phyloP scores from a whole-genome alignment of 2,329 filamentous ascomycete species.

The Fusarium coicis region DNA sequence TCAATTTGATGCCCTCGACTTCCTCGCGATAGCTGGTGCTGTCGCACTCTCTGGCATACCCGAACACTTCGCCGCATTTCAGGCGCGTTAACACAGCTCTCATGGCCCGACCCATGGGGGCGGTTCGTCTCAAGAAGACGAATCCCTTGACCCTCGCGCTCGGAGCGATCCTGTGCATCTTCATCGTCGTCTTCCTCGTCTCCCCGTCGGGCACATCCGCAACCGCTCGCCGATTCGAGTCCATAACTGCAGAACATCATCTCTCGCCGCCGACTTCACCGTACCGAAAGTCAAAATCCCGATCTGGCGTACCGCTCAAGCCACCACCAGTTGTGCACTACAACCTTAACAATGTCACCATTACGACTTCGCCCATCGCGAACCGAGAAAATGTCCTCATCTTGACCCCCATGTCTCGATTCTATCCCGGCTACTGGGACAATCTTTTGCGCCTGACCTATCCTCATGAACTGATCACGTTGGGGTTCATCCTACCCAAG shows the following conservation, averaged over 20 bases:
- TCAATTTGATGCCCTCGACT: conserved; percentile 39
- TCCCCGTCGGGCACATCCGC: conserved; percentile 64
- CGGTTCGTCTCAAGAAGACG: conserved; percentile 80
- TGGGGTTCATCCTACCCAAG: conserved; percentile 96
- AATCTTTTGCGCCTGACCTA: conserved; percentile 87
- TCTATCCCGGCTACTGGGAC: conserved; percentile 96
- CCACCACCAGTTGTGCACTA: conserved; percentile 92
- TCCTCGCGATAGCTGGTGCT: conserved; percentile 36
- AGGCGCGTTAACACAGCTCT: conserved; percentile 36
- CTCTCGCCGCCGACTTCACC: conserved; percentile 57
- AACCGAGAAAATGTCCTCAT: conserved; percentile 90
- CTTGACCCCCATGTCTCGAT: conserved; percentile 90
- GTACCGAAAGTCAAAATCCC: conserved; percentile 54
- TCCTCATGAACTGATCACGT: conserved; percentile 91
- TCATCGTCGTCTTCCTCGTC: conserved; percentile 74
- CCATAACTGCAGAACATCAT: conserved; percentile 58
- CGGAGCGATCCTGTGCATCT: conserved; percentile 76
- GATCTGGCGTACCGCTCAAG: conserved; percentile 45
- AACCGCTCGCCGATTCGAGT: conserved; percentile 56
- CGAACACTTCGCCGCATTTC: neutral
- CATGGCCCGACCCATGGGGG: conserved; percentile 70
- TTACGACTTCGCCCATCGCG: conserved; percentile 76
- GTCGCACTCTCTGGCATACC: conserved; percentile 19
- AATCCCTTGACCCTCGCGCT: conserved; percentile 81
- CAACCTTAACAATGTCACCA: conserved; percentile 94